Evolutionary conservation across 495 filamentous ascomycete species (phyloP).

Genomic region (Chlorociboria aeruginascens): DNA sequence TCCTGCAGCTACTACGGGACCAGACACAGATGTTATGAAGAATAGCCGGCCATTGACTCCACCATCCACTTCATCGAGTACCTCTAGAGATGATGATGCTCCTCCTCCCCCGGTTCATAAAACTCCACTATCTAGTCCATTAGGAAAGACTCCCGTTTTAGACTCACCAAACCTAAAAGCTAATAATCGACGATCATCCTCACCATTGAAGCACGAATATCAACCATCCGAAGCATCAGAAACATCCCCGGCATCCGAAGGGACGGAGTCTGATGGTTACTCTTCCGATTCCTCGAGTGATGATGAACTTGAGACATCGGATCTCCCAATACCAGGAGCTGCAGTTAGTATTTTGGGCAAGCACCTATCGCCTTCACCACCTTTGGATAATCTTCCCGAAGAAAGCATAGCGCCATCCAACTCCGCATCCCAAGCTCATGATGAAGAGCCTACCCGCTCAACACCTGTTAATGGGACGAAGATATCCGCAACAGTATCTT

Average conservation of each 20-base stretch:
- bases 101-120: slow-evolving; percentile 38
- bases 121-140: slow-evolving; percentile 25
- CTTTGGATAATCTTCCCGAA: slow-evolving; percentile 30
- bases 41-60: slow-evolving; percentile 17
- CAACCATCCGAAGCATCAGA: slow-evolving; percentile 72
- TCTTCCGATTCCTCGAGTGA: slow-evolving; percentile 30
- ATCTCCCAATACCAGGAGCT: neutral
- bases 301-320: slow-evolving; percentile 23
- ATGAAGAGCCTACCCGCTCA: slow-evolving; percentile 35
- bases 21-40: slow-evolving; percentile 14
- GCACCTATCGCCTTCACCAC: slow-evolving; percentile 16
- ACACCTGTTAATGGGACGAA: slow-evolving; percentile 43
- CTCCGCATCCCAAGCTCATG: slow-evolving; percentile 60
- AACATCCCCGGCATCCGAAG: slow-evolving; percentile 22
- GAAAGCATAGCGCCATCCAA: slow-evolving; percentile 59
- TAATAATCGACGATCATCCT: slow-evolving; percentile 65
- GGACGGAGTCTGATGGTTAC: slow-evolving; percentile 29
- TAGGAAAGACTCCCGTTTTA: slow-evolving; percentile 37
- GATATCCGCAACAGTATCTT: slow-evolving; percentile 66
- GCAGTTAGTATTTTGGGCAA: slow-evolving; percentile 2
- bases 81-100: slow-evolving; percentile 14
- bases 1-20: neutral
- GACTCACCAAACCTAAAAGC: slow-evolving; percentile 26
- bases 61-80: slow-evolving; percentile 17
- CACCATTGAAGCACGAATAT: slow-evolving; percentile 95